Percentiles rank a stretch among this genome's conserved stretches.
These are phyloP conservation scores for Calonectria pauciramosa DNA, from an alignment of 2,329 filamentous ascomycete genomes.

Conservation along the genomic window DNA sequence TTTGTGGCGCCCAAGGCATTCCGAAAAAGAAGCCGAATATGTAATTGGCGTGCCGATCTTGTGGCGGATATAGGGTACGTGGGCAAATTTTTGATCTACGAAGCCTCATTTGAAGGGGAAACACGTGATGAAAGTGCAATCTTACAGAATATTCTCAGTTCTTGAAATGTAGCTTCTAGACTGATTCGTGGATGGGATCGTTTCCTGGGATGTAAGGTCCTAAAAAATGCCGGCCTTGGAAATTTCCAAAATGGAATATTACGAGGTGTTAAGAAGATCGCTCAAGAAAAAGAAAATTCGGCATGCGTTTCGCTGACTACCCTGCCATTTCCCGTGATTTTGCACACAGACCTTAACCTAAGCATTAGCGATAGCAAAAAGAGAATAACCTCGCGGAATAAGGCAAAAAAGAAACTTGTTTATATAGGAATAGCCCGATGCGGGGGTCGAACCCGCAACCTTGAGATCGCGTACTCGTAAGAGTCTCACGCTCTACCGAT, in stretches of 20 bases:
- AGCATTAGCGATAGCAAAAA: neutral
- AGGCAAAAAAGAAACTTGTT: neutral
- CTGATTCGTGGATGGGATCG: neutral
- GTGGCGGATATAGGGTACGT: neutral
- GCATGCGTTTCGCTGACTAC: neutral
- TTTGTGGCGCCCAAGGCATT: neutral
- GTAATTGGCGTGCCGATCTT: neutral
- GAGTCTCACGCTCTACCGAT: slow-evolving; percentile 76
- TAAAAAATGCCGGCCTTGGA: too few relatives aligned
- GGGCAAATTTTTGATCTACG: neutral
- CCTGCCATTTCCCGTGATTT: neutral
- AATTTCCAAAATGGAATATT: too few relatives aligned
- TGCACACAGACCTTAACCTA: neutral
- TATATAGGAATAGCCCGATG: slow-evolving; percentile 49
- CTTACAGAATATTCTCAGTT: neutral
- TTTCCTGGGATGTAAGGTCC: neutral
- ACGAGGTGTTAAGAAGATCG: neutral
- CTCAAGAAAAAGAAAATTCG: neutral
- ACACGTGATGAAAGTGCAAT: neutral
- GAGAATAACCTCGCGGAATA: neutral
- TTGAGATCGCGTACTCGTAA: slow-evolving; percentile 63
- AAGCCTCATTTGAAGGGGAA: neutral
- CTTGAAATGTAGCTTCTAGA: neutral
- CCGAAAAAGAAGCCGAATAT: too few relatives aligned
- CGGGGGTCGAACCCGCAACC: slow-evolving; percentile 68